Conservation (phyloP, 352 stramenopile genomes). For the Plasmopara viticola region DNA sequence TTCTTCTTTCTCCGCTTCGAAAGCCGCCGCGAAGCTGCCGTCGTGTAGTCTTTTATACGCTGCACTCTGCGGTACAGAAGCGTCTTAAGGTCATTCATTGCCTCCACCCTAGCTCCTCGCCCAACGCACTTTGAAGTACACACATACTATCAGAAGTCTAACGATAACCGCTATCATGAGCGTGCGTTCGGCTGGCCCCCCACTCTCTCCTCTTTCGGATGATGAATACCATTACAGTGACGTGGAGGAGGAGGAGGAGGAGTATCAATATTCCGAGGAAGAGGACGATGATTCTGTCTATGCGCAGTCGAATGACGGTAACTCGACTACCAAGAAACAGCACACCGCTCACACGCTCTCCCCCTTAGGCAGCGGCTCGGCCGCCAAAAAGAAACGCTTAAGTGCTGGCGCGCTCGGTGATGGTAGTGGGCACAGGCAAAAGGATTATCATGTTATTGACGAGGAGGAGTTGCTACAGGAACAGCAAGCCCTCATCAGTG, state of each 20-base stretch:
- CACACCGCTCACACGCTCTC: conserved; percentile 30
- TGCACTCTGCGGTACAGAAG: too few relatives aligned
- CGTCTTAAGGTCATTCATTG: too few relatives aligned
- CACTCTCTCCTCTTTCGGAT: conserved; percentile 54
- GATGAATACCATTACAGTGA: conserved; percentile 85
- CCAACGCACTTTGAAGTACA: neutral
- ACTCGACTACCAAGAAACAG: conserved; percentile 27
- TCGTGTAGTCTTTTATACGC: too few relatives aligned
- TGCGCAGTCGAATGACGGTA: conserved; percentile 20
- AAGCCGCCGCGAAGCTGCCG: neutral
- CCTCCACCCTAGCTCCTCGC: too few relatives aligned
- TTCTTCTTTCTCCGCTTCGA: too few relatives aligned
- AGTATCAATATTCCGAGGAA: conserved; percentile 68
- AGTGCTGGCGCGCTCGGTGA: conserved; percentile 32
- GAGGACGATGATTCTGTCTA: conserved; percentile 28
- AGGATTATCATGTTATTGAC: conserved; percentile 82
- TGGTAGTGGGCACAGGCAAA: conserved; percentile 17
- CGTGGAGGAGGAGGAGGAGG: conserved; percentile 55
- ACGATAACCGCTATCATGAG: conserved; percentile 15
- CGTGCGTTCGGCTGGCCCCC: conserved; percentile 4
- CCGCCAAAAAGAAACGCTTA: conserved; percentile 70
- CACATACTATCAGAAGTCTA: conserved; percentile 1
- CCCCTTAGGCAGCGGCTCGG: conserved; percentile 34
- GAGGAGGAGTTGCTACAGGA: conserved; percentile 72
- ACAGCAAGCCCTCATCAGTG: conserved; percentile 49